Evolutionary conservation across 1,284 basidiomycete genomes (phyloP).

Genomic region (Boletus calvinii): DNA sequence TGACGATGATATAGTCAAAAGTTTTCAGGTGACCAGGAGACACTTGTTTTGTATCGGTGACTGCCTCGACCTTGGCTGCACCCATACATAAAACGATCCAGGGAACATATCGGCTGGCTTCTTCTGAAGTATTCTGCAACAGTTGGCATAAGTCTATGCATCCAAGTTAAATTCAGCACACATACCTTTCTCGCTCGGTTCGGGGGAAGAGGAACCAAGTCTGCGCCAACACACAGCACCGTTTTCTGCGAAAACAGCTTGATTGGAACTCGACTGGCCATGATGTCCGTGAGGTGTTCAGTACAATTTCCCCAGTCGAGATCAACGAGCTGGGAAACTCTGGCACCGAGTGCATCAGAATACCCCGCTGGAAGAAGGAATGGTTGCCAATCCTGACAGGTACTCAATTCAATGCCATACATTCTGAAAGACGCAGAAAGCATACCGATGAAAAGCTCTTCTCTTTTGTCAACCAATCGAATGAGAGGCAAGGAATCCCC

Average conservation of each 20-base stretch:
- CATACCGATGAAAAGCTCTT: conserved; percentile 38
- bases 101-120: conserved; percentile 39
- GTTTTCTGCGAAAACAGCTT: conserved; percentile 53
- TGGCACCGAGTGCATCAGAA: conserved; percentile 48
- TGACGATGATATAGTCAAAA: conserved; percentile 69
- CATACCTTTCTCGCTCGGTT: conserved; percentile 40
- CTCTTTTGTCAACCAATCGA: conserved; percentile 50
- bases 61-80: conserved; percentile 62
- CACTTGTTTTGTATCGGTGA: conserved; percentile 40
- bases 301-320: conserved; percentile 63
- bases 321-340: conserved; percentile 71
- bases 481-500: conserved; percentile 80
- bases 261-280: conserved; percentile 51
- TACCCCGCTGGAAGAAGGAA: conserved; percentile 71
- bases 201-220: conserved; percentile 48
- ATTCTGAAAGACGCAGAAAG: not conserved
- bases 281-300: conserved; percentile 55
- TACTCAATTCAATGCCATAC: conserved; percentile 4
- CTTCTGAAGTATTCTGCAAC: conserved; percentile 25
- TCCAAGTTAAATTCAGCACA: not conserved
- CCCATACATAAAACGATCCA: conserved; percentile 74
- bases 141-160: conserved; percentile 1
- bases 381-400: conserved; percentile 53
- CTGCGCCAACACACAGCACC: conserved; percentile 56
- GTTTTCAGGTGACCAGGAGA: conserved; percentile 29